These are phyloP conservation scores for Plasmodium malariae DNA, from an alignment of 169 alveolate genomes.

Conservation along the genomic window DNA sequence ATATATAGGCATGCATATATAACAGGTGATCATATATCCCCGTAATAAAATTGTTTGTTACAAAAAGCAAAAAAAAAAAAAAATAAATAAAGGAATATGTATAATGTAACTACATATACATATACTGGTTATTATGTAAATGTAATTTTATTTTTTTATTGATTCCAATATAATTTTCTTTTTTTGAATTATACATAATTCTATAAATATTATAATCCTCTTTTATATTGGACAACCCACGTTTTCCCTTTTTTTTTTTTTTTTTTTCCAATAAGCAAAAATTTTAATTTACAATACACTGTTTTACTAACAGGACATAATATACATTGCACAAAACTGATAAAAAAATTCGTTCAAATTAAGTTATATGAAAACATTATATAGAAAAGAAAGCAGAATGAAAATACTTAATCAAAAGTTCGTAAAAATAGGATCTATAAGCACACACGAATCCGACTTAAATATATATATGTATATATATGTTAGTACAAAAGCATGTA, in stretches of 20 bases:
- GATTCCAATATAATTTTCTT: not conserved
- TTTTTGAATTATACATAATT: conserved; percentile 10
- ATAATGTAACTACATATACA: not conserved
- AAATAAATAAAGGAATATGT: not conserved
- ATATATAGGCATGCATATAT: not conserved
- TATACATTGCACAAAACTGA: not conserved
- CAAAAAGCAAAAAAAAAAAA: not conserved
- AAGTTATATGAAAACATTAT: not conserved
- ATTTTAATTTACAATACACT: not conserved
- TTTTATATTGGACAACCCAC: not conserved
- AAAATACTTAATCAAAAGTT: not conserved
- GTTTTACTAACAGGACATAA: not conserved
- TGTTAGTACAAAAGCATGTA: not conserved
- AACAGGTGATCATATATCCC: not conserved
- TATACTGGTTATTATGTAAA: not conserved
- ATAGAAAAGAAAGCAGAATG: not conserved
- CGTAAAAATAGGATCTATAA: not conserved
- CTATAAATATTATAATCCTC: not conserved
- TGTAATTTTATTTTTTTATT: not conserved
- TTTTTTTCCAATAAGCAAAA: not conserved
- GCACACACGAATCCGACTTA: not conserved
- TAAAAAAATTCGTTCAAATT: not conserved
- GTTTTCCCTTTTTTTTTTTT: not conserved
- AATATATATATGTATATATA: not conserved
- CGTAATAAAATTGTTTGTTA: not conserved